Evolutionary conservation across 495 filamentous ascomycete genomes (phyloP).

Genomic region (Podospora fimiseda): DNA sequence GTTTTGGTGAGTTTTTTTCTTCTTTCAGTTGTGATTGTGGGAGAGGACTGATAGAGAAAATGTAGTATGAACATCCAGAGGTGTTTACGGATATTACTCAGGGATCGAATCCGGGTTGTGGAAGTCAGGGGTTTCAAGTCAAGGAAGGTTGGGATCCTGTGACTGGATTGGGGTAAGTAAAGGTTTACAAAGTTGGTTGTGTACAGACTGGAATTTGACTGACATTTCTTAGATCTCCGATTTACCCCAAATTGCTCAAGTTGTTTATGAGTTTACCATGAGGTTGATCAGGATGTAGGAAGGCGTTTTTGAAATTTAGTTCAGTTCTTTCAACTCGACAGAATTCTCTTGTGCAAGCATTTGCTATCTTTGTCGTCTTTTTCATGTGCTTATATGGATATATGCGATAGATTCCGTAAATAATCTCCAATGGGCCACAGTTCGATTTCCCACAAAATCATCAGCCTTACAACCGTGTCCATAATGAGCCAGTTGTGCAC

Average conservation of each 20-base stretch:
- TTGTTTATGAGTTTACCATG: slow-evolving; percentile 14
- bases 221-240: slow-evolving; percentile 12
- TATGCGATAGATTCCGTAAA: no score
- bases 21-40: no score
- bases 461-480: no score
- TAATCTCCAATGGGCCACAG: no score
- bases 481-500: no score
- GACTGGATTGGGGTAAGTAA: slow-evolving; percentile 48
- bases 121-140: slow-evolving; percentile 48
- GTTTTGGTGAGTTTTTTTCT: slow-evolving; percentile 50
- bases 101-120: slow-evolving; percentile 57
- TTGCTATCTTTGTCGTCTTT: no score
- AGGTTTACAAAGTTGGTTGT: neutral
- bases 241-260: slow-evolving; percentile 14
- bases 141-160: slow-evolving; percentile 58
- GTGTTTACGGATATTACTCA: slow-evolving; percentile 55
- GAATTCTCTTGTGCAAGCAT: no score
- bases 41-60: neutral
- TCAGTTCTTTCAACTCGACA: no score
- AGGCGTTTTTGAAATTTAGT: no score
- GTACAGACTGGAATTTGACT: neutral
- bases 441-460: no score
- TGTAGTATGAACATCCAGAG: slow-evolving; percentile 51
- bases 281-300: neutral
- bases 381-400: no score